Evolutionary conservation across 805 yeast genomes (phyloP), one percentile per base, ranked within the genome.

Genomic region (Lipomyces oligophaga): DNA sequence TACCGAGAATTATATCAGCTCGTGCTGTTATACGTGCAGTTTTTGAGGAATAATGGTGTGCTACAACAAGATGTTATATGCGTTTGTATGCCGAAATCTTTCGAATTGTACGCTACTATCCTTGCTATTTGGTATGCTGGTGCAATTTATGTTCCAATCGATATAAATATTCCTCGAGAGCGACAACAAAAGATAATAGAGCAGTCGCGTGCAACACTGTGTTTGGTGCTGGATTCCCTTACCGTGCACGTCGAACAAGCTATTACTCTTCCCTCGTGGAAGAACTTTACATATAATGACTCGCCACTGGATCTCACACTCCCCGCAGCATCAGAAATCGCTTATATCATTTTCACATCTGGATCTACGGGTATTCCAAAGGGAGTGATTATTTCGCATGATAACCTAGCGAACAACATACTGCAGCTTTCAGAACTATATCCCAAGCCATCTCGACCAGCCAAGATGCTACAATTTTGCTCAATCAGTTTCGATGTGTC

Each of bases 301-400:
- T n/a, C n/a, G n/a, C n/a, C n/a, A n/a, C n/a, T n/a, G n/a, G n/a
- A n/a, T n/a, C n/a, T n/a, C n/a, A n/a, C n/a, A n/a, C 30, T 26
- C 13, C 30, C 30, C 15, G 20, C 16, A 4, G 25, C 45, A 11
- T 5, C 16, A 1, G 39, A 40, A 19, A 16, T 42, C 6, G 55
- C 59, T 13, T 58, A 58, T 35, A 34, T 44, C 8, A 43, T 58
- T 3, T 58, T 58, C 31, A 58, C 61, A 5, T 58, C 61, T 3
- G 61, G 61, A 28, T 56, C 60, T 5, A 53, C 61, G 19, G 61
- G 61, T 10, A 40, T 19, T n/a, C 61, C 61, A 5, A 58, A 58
- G 36, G 61, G 61, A 20, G 58, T 60, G 15, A 19, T 39, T 20
- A 33, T 58, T 3, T 37, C 61, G 2, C 60, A 58, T 21, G 27